A percentile compares a stretch with the other conserved stretches of the same genome.
These are phyloP conservation scores for Polytrichum formosum DNA, from an alignment of 225 moss, liverwort and hornwort species.

Conservation along the genomic window DNA sequence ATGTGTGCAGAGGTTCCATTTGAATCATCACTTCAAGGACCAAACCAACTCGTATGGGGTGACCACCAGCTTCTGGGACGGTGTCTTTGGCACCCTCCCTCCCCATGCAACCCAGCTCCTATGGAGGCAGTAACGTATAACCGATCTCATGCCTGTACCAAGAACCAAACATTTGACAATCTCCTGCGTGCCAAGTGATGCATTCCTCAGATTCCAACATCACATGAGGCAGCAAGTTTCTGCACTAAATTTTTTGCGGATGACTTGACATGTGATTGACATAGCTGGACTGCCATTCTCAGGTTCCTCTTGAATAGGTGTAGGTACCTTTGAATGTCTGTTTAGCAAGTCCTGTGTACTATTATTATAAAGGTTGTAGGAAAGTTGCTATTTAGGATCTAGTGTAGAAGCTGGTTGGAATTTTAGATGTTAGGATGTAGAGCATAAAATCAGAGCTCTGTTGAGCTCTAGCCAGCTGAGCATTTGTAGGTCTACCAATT, in stretches of 20 bases:
- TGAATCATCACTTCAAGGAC: slow-evolving; percentile 79
- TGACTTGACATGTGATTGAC: too few relatives aligned
- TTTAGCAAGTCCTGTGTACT: not conserved
- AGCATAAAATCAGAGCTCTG: too few relatives aligned
- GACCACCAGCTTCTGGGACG: slow-evolving; percentile 74
- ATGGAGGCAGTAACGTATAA: not conserved
- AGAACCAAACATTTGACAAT: too few relatives aligned
- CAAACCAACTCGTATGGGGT: slow-evolving; percentile 61
- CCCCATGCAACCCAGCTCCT: not conserved
- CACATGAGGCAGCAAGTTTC: not conserved
- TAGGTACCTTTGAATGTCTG: not conserved
- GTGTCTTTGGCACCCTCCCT: slow-evolving; percentile 64
- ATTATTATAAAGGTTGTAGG: too few relatives aligned
- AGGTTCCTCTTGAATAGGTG: not conserved
- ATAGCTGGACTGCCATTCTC: too few relatives aligned
- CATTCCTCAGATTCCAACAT: too few relatives aligned
- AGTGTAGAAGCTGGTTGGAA: too few relatives aligned
- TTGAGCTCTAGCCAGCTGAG: too few relatives aligned
- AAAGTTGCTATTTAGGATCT: too few relatives aligned
- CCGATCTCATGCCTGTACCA: not conserved
- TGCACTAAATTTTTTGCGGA: not conserved
- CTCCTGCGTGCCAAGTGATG: too few relatives aligned
- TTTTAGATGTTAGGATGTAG: too few relatives aligned
- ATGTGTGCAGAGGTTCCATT: slow-evolving; percentile 61
- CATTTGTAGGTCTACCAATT: too few relatives aligned